Percentiles rank a stretch among this genome's conserved stretches.
phyloP scores from a whole-genome alignment of 1,139 yeast genomes.

The Suhomyces bokatorum region DNA sequence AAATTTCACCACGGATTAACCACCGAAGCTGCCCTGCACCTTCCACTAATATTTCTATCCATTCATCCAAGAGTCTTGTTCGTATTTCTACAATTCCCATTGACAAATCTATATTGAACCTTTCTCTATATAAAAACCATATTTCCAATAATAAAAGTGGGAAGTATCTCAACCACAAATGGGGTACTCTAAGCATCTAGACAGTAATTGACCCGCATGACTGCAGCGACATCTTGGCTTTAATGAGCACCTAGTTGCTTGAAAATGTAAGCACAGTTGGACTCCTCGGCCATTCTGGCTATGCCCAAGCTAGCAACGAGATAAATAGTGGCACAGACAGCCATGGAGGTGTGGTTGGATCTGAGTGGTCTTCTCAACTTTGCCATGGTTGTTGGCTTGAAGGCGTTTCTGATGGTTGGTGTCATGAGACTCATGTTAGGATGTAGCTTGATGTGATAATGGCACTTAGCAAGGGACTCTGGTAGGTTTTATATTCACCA shows the following conservation, averaged over 20 bases:
- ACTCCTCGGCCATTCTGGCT: slow-evolving; percentile 27
- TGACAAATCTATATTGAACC: slow-evolving; percentile 2
- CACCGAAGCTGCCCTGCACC: too few relatives aligned
- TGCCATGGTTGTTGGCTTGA: slow-evolving; percentile 2
- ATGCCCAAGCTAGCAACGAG: slow-evolving; percentile 23
- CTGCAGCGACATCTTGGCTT: too few relatives aligned
- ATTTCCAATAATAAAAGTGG: neutral
- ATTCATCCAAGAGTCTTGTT: too few relatives aligned
- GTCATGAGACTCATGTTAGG: slow-evolving; percentile 2
- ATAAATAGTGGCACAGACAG: slow-evolving; percentile 22
- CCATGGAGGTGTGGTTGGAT: slow-evolving; percentile 8
- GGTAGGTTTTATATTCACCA: neutral
- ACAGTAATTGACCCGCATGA: too few relatives aligned
- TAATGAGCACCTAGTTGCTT: slow-evolving; percentile 23
- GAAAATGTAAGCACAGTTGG: slow-evolving; percentile 25
- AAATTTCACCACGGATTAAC: too few relatives aligned
- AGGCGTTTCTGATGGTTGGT: slow-evolving; percentile 3
- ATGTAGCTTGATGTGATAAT: neutral
- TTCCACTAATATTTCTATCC: too few relatives aligned
- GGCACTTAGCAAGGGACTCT: neutral
- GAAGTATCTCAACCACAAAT: too few relatives aligned
- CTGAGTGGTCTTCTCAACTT: neutral
- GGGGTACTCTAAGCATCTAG: too few relatives aligned
- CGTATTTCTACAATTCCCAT: neutral
- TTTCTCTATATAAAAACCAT: neutral